phyloP scores from a whole-genome alignment of 768 basidiomycete species.

The Leccinum rimulosum region DNA sequence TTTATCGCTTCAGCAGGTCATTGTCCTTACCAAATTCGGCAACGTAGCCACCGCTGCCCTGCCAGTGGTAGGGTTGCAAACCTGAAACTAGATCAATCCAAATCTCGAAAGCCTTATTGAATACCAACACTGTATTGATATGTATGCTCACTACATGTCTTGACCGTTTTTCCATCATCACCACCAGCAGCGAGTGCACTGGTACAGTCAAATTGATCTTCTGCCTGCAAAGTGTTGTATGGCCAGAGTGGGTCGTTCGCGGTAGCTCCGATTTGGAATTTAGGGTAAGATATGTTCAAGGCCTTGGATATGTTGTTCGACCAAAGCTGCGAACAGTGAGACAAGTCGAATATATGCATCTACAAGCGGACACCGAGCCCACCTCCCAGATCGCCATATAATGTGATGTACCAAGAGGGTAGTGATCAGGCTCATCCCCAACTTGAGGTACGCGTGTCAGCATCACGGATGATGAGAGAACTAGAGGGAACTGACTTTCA shows the following conservation, averaged over 20 bases:
- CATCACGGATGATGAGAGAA: not conserved
- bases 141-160: conserved; percentile 51
- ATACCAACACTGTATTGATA: conserved; percentile 50
- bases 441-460: conserved; percentile 26
- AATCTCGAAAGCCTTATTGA: not conserved
- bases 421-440: conserved; percentile 57
- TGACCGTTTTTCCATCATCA: conserved; percentile 40
- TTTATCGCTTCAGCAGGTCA: not conserved
- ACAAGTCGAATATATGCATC: not conserved
- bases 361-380: conserved; percentile 7
- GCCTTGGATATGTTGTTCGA: conserved; percentile 46
- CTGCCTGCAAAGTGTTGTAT: conserved; percentile 40
- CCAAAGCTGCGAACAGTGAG: conserved; percentile 38
- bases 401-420: conserved; percentile 36
- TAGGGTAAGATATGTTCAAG: conserved; percentile 37
- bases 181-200: conserved; percentile 49
- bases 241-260: conserved; percentile 53
- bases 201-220: conserved; percentile 41
- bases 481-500: conserved; percentile 37
- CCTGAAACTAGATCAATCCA: not conserved
- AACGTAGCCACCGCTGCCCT: not conserved
- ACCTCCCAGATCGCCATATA: conserved; percentile 48
- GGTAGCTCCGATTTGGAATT: conserved; percentile 50
- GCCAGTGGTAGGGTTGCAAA: no score
- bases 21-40: not conserved